phyloP scores from a whole-genome alignment of 441 rosid genomes.

The Gossypium lobatum region DNA sequence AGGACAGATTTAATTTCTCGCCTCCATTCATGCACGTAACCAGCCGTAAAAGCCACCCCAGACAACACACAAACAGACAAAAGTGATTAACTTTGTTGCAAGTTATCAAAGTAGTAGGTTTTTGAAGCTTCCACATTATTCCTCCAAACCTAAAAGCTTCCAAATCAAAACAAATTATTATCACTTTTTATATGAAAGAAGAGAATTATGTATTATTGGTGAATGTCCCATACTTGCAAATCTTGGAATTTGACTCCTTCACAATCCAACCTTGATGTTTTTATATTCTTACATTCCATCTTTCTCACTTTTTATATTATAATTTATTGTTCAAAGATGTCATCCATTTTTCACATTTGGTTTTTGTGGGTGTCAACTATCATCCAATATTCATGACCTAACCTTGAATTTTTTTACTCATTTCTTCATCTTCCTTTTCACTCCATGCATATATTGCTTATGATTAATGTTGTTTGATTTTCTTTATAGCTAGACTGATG shows the following conservation, averaged over 20 bases:
- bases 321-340: not conserved
- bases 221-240: not conserved
- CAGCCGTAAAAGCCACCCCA: not conserved
- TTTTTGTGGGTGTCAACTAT: not conserved
- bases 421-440: not conserved
- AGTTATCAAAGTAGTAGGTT: slow-evolving; percentile 12
- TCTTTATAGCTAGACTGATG: not conserved
- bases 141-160: not conserved
- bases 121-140: not conserved
- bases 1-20: not conserved
- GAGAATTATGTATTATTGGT: not conserved
- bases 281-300: slow-evolving; percentile 10
- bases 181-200: not conserved
- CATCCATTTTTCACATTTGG: not conserved
- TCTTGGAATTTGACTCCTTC: slow-evolving; percentile 14
- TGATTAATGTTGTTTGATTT: not conserved
- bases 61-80: not conserved
- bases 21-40: slow-evolving; percentile 16
- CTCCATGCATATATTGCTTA: not conserved
- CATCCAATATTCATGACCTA: not conserved
- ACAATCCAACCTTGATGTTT: not conserved
- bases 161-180: not conserved
- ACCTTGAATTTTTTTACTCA: not conserved
- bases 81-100: not conserved
- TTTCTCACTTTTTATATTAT: not conserved